Percentiles rank a stretch among this genome's conserved stretches.
Conservation (phyloP, 2,329 filamentous ascomycete species). For the Trichoderma pleuroti region DNA sequence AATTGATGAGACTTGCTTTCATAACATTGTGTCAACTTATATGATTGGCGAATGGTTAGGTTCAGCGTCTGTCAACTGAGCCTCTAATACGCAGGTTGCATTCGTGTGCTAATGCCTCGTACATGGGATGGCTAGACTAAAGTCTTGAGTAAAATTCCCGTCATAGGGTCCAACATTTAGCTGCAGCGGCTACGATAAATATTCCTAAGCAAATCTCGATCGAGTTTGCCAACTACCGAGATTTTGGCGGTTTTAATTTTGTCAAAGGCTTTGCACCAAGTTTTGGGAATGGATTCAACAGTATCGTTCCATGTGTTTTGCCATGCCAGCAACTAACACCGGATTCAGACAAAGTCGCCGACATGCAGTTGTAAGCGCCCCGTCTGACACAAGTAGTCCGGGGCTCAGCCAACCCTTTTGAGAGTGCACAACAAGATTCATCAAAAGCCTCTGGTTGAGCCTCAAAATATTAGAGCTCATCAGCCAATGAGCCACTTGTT, state of each 20-base stretch:
- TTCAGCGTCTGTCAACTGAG: too few relatives aligned
- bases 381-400: not conserved
- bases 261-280: not conserved
- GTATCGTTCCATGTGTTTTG: too few relatives aligned
- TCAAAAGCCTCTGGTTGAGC: too few relatives aligned
- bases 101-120: too few relatives aligned
- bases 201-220: not conserved
- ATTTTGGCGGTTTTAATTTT: not conserved
- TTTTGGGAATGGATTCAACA: not conserved
- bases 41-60: not conserved
- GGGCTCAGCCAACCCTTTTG: too few relatives aligned
- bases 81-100: too few relatives aligned
- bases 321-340: not conserved
- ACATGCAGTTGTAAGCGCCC: not conserved
- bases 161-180: not conserved
- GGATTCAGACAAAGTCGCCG: not conserved
- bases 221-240: not conserved
- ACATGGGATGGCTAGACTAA: too few relatives aligned
- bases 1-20: not conserved
- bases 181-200: not conserved
- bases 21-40: not conserved
- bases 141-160: not conserved
- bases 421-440: too few relatives aligned
- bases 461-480: too few relatives aligned
- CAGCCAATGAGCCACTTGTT: too few relatives aligned